A percentile compares a stretch with the other conserved stretches of the same genome.
Evolutionary conservation across 768 basidiomycete genomes (phyloP).

Genomic region (Cystofilobasidium macerans): DNA sequence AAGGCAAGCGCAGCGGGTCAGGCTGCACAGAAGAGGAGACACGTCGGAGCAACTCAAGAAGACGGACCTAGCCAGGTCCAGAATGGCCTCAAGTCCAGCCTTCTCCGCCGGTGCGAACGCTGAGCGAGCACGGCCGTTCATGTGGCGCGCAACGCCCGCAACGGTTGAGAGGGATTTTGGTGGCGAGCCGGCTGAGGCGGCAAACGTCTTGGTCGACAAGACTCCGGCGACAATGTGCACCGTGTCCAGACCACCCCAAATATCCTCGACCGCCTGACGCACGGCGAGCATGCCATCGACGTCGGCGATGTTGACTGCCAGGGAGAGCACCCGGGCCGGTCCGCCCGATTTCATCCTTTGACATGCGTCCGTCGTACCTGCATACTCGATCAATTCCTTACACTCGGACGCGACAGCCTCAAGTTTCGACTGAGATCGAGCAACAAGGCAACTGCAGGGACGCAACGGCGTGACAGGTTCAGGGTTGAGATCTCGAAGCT

Average conservation of each 20-base stretch:
- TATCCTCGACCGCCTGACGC: constrained; percentile 46
- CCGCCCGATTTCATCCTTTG: constrained; percentile 5
- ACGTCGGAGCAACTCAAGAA: constrained; percentile 9
- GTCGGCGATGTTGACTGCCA: constrained; percentile 54
- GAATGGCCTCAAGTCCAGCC: constrained; percentile 52
- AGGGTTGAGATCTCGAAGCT: background rate
- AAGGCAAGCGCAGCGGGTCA: too few relatives aligned
- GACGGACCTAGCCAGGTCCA: constrained; percentile 51
- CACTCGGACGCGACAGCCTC: constrained; percentile 56
- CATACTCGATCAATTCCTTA: constrained; percentile 14
- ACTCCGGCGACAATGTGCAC: constrained; percentile 72
- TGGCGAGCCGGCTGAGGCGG: constrained; percentile 52
- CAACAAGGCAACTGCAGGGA: constrained; percentile 52
- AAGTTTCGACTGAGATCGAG: constrained; percentile 50
- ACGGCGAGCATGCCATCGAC: constrained; percentile 58
- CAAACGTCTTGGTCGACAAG: constrained; percentile 63
- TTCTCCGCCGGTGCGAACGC: constrained; percentile 39
- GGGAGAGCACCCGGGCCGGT: constrained; percentile 42
- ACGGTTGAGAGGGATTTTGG: background rate
- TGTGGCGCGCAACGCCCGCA: background rate
- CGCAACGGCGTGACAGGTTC: background rate
- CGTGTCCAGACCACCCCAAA: constrained; percentile 58
- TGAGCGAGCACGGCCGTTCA: background rate
- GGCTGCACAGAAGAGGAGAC: background rate
- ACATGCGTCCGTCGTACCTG: background rate